Evolutionary conservation across 2,329 filamentous ascomycete genomes (phyloP).

Genomic region (Cladosporium austrohemisphaericum): DNA sequence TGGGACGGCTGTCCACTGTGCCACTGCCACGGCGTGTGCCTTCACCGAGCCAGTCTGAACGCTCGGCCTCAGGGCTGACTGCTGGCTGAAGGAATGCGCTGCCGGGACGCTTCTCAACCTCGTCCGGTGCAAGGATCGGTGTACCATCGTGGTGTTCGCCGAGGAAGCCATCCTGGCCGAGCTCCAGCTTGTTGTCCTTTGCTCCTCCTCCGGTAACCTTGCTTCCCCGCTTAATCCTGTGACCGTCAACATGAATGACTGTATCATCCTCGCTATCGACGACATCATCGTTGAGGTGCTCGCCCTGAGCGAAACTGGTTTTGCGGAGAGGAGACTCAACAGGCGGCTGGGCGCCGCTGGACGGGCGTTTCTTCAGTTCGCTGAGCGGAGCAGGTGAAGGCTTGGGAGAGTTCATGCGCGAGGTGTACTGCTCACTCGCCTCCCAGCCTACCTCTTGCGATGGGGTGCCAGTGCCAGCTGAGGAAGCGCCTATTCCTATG

Average conservation of each 20-base stretch:
- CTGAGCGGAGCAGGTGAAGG: constrained; percentile 40
- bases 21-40: constrained; percentile 51
- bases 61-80: constrained; percentile 68
- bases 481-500: constrained; percentile 56
- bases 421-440: constrained; percentile 78
- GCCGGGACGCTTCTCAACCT: constrained; percentile 70
- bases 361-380: constrained; percentile 26
- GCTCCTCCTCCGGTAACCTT: constrained; percentile 49
- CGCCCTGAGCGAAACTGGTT: constrained; percentile 46
- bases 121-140: constrained; percentile 85
- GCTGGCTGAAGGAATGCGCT: constrained; percentile 72
- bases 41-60: constrained; percentile 53
- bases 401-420: constrained; percentile 66
- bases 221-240: constrained; percentile 41
- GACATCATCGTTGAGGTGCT: constrained; percentile 31
- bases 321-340: constrained; percentile 41
- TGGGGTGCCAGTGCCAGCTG: constrained; percentile 67
- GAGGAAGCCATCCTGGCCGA: constrained; percentile 49
- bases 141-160: constrained; percentile 61
- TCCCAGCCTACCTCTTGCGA: constrained; percentile 88
- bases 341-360: constrained; percentile 36
- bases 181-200: constrained; percentile 50
- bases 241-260: constrained; percentile 76
- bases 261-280: constrained; percentile 53
- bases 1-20: constrained; percentile 58